Evolutionary conservation across 345 rosid genomes (phyloP), one percentile per base, ranked within the genome.

Genomic region (Populus pruinosa): DNA sequence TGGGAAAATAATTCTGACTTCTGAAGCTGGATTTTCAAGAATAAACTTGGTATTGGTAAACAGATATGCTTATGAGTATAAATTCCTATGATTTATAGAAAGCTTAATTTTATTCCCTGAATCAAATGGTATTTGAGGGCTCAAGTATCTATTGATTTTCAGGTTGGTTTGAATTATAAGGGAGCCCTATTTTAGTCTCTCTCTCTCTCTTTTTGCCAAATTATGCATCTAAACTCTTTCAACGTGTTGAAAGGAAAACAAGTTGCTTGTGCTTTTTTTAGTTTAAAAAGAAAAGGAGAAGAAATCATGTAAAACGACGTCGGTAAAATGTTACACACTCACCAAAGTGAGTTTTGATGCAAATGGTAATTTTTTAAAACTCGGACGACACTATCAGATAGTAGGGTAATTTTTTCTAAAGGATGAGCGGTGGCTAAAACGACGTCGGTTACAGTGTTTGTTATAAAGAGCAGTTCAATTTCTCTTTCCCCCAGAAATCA

Each of bases 61-160:
- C 20, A 71, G 29, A 66, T 71, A 9, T 18, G 16, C 16, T 38
- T 29, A 1, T 55, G 27, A 10, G 29, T 76, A 27, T 0, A 20
- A 50, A 44, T 11, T 21, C 59, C 29, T 67, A 43, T 18, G 35
- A 66, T 59, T 38, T 35, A 47, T 6, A 17, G 8, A 23, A 41
- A 71, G 79, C 64, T 55, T 72, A 3, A 76, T 41, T 17, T 53
- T 9, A 38, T 6, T 75, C 56, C 70, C 36, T 73, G 33, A 41
- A 68, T 29, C 8, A 66, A 66, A 33, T 11, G 38, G 53, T 68
- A 70, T 18, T 75, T 73, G 71, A 82, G 49, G 49, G n/a, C 63
- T 76, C 44, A 47, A 43, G 5, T 36, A 43, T 67, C 67, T 72
- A 79, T 81, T 71, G 36, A 55, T 31, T 82, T 81, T 38, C 88